These are phyloP conservation scores for Botryotinia calthae DNA, from an alignment of 2,329 filamentous ascomycete genomes.

Conservation along the genomic window DNA sequence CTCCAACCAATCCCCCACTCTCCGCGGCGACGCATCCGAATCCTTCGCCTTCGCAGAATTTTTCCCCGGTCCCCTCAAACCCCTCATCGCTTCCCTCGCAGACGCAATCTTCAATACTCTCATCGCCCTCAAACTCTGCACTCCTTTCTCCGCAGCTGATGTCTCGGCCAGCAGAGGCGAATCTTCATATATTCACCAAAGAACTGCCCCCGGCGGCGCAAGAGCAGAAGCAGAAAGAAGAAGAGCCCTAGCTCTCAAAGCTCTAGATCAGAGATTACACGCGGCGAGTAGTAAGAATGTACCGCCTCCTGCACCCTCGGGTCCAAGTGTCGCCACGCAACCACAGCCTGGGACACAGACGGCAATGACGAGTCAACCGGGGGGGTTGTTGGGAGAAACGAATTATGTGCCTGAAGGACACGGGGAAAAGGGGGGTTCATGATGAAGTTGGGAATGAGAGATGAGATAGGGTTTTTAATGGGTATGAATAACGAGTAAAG, in stretches of 20 bases:
- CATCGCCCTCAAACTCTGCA: slow-evolving; percentile 74
- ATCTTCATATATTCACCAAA: slow-evolving; percentile 38
- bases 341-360: slow-evolving; percentile 55
- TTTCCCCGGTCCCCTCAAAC: slow-evolving; percentile 83
- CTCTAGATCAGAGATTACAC: slow-evolving; percentile 85
- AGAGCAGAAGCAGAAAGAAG: slow-evolving; percentile 90
- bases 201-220: slow-evolving; percentile 60
- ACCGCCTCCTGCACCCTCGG: slow-evolving; percentile 44
- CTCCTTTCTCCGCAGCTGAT: slow-evolving; percentile 80
- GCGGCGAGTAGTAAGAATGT: slow-evolving; percentile 62
- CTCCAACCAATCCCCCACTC: slow-evolving; percentile 55
- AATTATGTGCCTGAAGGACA: slow-evolving; percentile 67
- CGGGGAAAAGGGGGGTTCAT: slow-evolving; percentile 20
- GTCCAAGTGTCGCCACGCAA: slow-evolving; percentile 57
- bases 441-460: not conserved
- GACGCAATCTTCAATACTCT: slow-evolving; percentile 72
- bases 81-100: slow-evolving; percentile 69
- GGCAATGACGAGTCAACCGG: slow-evolving; percentile 37
- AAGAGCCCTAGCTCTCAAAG: slow-evolving; percentile 83
- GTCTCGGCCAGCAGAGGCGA: slow-evolving; percentile 72
- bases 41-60: slow-evolving; percentile 96
- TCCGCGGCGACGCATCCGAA: slow-evolving; percentile 90
- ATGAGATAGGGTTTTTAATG: not conserved
- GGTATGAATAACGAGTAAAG: not conserved
- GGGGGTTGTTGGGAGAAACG: slow-evolving; percentile 62